phyloP scores from a whole-genome alignment of 176 grass and related monocot genomes.

The Cenchrus purpureus region DNA sequence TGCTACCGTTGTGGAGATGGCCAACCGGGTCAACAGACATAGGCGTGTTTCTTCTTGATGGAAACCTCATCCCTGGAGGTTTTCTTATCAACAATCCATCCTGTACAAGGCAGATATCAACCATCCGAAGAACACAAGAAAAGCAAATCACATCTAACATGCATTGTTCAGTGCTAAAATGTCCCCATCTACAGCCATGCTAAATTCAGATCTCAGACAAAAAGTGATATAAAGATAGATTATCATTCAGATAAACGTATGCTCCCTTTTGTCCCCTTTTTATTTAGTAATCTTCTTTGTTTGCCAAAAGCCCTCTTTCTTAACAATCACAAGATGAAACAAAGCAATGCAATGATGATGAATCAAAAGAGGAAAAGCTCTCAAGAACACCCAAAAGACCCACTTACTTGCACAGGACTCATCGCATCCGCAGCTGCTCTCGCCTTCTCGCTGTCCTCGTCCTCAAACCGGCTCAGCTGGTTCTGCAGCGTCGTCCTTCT shows the following conservation, averaged over 20 bases:
- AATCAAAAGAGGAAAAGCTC: conserved; percentile 35
- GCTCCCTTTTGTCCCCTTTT: conserved; percentile 29
- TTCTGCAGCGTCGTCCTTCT: conserved; percentile 62
- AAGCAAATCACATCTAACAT: conserved; percentile 2
- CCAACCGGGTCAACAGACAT: conserved; percentile 40
- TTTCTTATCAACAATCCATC: conserved; percentile 69
- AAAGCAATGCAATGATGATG: conserved; percentile 45
- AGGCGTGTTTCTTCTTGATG: conserved; percentile 55
- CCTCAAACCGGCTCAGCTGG: conserved; percentile 71
- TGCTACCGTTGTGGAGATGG: conserved; percentile 66
- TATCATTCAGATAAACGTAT: conserved; percentile 35
- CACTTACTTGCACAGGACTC: conserved; percentile 69
- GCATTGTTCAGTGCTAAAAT: conserved; percentile 28
- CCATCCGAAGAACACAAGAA: conserved; percentile 13
- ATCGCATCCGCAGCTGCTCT: conserved; percentile 48
- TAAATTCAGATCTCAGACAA: conserved; percentile 46
- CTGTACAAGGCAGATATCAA: conserved; percentile 50
- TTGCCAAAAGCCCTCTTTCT: conserved; percentile 52
- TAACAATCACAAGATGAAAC: conserved; percentile 51
- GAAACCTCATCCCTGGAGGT: conserved; percentile 65
- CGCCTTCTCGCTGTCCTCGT: conserved; percentile 58
- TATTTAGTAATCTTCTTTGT: conserved; percentile 43
- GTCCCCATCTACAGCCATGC: conserved; percentile 13
- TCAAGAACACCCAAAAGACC: conserved; percentile 11
- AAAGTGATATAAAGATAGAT: conserved; percentile 28